phyloP scores from a whole-genome alignment of 257 asterid genomes.

The Voacanga thouarsii region DNA sequence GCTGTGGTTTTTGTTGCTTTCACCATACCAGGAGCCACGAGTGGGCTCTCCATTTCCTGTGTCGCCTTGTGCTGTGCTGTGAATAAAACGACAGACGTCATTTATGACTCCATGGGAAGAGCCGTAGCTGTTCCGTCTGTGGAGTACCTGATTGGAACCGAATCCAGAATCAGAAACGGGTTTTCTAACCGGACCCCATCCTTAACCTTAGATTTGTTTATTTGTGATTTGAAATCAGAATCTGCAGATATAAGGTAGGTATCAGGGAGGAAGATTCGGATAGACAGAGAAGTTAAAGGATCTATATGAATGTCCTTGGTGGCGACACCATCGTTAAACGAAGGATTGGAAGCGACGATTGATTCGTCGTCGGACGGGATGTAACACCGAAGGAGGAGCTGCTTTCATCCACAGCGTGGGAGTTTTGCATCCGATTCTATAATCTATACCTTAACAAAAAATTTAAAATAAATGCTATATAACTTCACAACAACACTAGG shows the following conservation, averaged over 20 bases:
- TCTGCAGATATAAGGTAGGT: conserved; percentile 54
- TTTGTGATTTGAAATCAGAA: conserved; percentile 15
- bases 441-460: conserved; percentile 85
- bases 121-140: conserved; percentile 56
- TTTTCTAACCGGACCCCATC: conserved; percentile 5
- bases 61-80: too few relatives aligned
- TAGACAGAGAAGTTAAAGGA: conserved; percentile 65
- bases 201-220: conserved; percentile 27
- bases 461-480: conserved; percentile 86
- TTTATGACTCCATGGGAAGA: conserved; percentile 19
- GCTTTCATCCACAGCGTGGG: conserved; percentile 24
- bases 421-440: conserved; percentile 63
- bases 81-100: background rate
- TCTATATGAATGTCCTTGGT: conserved; percentile 89
- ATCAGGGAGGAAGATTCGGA: conserved; percentile 86
- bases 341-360: conserved; percentile 63
- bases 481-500: conserved; percentile 91
- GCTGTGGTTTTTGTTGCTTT: conserved; percentile 5
- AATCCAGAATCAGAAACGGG: conserved; percentile 29
- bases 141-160: conserved; percentile 20
- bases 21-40: too few relatives aligned
- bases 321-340: conserved; percentile 89
- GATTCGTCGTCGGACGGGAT: conserved; percentile 86
- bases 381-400: conserved; percentile 67
- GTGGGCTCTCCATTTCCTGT: too few relatives aligned